phyloP scores from a whole-genome alignment of 345 rosid species.

The Lepidium aucheri region DNA sequence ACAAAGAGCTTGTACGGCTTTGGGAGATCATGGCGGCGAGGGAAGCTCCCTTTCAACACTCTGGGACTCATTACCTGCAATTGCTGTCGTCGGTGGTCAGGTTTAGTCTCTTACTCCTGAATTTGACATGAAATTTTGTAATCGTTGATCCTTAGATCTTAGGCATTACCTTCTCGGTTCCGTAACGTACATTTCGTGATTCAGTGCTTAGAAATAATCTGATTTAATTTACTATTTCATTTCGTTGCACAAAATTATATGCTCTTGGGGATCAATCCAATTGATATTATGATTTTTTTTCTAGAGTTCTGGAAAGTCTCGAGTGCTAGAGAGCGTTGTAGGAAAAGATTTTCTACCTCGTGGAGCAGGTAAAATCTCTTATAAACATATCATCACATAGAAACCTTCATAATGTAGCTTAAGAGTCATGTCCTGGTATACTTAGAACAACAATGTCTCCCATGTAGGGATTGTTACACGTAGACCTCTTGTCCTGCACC shows the following conservation, averaged over 20 bases:
- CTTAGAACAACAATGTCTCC: conserved; percentile 9
- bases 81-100: conserved; percentile 98
- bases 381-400: not conserved
- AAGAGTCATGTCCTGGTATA: not conserved
- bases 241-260: no score
- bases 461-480: conserved; percentile 91
- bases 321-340: conserved; percentile 86
- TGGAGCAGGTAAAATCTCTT: conserved; percentile 61
- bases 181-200: not conserved
- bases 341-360: conserved; percentile 98
- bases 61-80: conserved; percentile 91
- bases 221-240: no score
- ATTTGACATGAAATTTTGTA: not conserved
- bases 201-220: not conserved
- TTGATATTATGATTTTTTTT: conserved; percentile 17
- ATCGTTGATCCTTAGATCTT: conserved; percentile 7
- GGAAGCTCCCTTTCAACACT: conserved; percentile 93
- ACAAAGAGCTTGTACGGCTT: conserved; percentile 90
- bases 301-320: conserved; percentile 96
- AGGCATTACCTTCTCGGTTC: not conserved
- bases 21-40: conserved; percentile 95
- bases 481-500: conserved; percentile 94
- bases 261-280: not conserved
- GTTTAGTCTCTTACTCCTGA: conserved; percentile 22
- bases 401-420: not conserved